A percentile compares a stretch with the other conserved stretches of the same genome.
Evolutionary conservation across 164 flowering plant species (phyloP).

Genomic region (Echeveria elegans): DNA sequence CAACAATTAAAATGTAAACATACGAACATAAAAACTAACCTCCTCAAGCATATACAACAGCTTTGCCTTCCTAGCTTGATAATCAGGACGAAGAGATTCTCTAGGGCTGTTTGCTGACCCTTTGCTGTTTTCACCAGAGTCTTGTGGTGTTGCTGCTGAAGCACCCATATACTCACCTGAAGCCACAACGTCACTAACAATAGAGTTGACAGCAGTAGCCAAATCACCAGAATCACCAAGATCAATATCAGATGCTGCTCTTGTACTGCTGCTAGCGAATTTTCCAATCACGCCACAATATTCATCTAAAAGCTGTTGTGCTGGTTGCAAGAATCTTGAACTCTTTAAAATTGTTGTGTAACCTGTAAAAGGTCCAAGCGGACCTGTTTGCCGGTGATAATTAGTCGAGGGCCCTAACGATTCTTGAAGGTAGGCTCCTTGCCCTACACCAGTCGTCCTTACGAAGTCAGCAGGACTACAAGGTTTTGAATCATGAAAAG

Average conservation of each 20-base stretch:
- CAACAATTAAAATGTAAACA: no score
- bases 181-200: constrained; percentile 17
- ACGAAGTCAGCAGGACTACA: constrained; percentile 12
- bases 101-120: constrained; percentile 21
- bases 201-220: constrained; percentile 14
- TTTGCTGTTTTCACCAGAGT: constrained; percentile 23
- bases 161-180: constrained; percentile 22
- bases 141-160: constrained; percentile 23
- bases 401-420: constrained; percentile 21
- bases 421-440: constrained; percentile 26
- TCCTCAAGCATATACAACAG: constrained; percentile 71
- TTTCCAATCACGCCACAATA: constrained; percentile 21
- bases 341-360: constrained; percentile 68
- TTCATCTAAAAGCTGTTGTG: constrained; percentile 61
- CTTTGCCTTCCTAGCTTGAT: constrained; percentile 55
- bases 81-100: constrained; percentile 39
- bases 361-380: constrained; percentile 94
- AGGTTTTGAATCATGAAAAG: constrained; percentile 16
- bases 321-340: constrained; percentile 69
- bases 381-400: constrained; percentile 37
- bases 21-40: constrained; percentile 35
- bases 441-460: constrained; percentile 12
- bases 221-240: constrained; percentile 22
- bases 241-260: constrained; percentile 14
- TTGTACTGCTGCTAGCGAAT: neutral